Conservation (phyloP, 345 rosid genomes). For the Lepidium sativum region DNA sequence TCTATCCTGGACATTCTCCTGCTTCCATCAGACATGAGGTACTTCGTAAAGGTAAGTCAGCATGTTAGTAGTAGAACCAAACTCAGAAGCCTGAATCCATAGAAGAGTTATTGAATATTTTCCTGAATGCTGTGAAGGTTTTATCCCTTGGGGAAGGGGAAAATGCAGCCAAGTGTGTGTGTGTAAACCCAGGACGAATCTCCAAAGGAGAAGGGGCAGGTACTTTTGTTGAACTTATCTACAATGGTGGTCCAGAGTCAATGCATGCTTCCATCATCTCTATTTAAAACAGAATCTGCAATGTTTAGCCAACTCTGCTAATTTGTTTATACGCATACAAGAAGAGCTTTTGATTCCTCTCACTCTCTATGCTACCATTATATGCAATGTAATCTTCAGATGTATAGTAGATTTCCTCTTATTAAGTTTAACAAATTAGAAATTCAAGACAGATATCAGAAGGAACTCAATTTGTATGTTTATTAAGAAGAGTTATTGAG, state of each 20-base stretch:
- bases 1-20: slow-evolving; percentile 63
- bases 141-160: slow-evolving; percentile 50
- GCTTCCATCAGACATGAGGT: slow-evolving; percentile 79
- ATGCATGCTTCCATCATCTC: slow-evolving; percentile 57
- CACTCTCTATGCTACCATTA: neutral
- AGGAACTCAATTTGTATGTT: neutral
- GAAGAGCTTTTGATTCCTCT: neutral
- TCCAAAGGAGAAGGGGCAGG: slow-evolving; percentile 87
- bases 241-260: slow-evolving; percentile 45
- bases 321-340: neutral
- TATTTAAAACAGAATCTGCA: slow-evolving; percentile 34
- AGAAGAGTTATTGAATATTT: neutral
- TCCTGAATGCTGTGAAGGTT: slow-evolving; percentile 33
- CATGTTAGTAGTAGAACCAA: neutral
- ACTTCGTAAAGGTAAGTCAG: slow-evolving; percentile 49
- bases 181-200: slow-evolving; percentile 82
- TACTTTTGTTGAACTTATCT: slow-evolving; percentile 69
- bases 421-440: neutral
- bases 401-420: neutral
- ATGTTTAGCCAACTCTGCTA: neutral
- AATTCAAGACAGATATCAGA: neutral
- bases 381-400: neutral
- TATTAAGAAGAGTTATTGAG: neutral
- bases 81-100: neutral
- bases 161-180: slow-evolving; percentile 52